phyloP scores from a whole-genome alignment of 2,329 filamentous ascomycete species.

The Lizonia empirigonia region DNA sequence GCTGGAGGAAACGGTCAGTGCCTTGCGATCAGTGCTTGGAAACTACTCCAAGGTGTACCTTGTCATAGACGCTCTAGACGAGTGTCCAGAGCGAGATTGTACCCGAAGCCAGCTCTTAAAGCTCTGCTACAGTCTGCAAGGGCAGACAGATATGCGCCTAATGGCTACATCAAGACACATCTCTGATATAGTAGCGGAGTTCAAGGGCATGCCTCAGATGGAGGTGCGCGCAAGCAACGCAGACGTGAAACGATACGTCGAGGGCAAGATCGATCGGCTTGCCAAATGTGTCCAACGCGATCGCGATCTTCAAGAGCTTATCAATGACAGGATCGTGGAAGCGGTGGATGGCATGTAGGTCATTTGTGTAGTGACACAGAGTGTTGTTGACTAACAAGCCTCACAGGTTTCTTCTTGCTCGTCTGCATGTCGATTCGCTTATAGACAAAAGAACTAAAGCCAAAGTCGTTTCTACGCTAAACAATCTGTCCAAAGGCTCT shows the following conservation, averaged over 20 bases:
- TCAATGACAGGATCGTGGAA: slow-evolving; percentile 13
- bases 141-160: slow-evolving; percentile 6
- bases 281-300: slow-evolving; percentile 20
- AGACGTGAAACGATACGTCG: slow-evolving; percentile 26
- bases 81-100: slow-evolving; percentile 28
- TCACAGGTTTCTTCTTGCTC: slow-evolving; percentile 44
- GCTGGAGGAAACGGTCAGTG: slow-evolving; percentile 22
- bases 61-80: slow-evolving; percentile 42
- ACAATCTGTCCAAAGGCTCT: slow-evolving; percentile 37
- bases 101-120: slow-evolving; percentile 13
- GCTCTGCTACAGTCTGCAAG: slow-evolving; percentile 1
- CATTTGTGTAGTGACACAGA: neutral
- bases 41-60: slow-evolving; percentile 35
- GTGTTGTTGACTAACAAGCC: neutral
- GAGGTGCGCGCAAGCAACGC: slow-evolving; percentile 24
- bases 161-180: slow-evolving; percentile 25
- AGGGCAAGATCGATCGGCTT: slow-evolving; percentile 18
- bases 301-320: slow-evolving; percentile 6
- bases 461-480: slow-evolving; percentile 46
- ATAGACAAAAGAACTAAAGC: slow-evolving; percentile 34
- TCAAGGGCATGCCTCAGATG: slow-evolving; percentile 7
- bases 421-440: slow-evolving; percentile 48
- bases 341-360: slow-evolving; percentile 30
- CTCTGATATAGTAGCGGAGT: slow-evolving; percentile 15
- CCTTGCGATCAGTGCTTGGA: slow-evolving; percentile 22